Evolutionary conservation across 1,284 basidiomycete genomes (phyloP).

Genomic region (Sporisorium graminicola): DNA sequence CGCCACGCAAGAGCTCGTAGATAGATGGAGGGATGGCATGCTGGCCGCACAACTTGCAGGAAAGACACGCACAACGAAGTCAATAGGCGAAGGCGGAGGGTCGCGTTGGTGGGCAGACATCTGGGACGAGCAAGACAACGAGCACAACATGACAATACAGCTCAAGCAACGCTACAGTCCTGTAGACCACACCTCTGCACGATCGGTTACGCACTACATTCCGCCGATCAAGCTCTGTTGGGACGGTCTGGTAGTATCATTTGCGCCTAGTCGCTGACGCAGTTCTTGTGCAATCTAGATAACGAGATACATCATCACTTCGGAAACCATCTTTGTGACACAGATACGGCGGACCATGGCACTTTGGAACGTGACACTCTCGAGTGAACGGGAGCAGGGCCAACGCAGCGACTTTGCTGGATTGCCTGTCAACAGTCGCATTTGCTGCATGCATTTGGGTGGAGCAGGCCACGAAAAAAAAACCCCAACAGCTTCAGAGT

Average conservation of each 20-base stretch:
- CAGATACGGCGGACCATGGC: too few species aligned
- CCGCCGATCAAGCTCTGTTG: constrained; percentile 55
- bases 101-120: constrained; percentile 52
- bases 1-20: constrained; percentile 43
- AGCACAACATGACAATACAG: constrained; percentile 30
- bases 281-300: too few species aligned
- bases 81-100: constrained; percentile 46
- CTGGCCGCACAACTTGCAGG: constrained; percentile 25
- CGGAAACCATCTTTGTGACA: too few species aligned
- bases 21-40: constrained; percentile 40
- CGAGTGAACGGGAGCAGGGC: too few species aligned
- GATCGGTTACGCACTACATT: constrained; percentile 16
- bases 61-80: background rate
- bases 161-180: constrained; percentile 6
- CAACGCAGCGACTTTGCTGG: too few species aligned
- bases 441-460: too few species aligned
- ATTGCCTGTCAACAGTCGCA: too few species aligned
- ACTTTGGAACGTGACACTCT: too few species aligned
- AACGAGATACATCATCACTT: too few species aligned
- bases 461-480: too few species aligned
- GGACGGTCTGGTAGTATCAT: constrained; percentile 55
- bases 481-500: too few species aligned
- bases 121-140: constrained; percentile 58
- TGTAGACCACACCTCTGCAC: constrained; percentile 1
- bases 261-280: constrained; percentile 7